phyloP scores from a whole-genome alignment of 2,329 filamentous ascomycete genomes.

The Orbilia quercus region DNA sequence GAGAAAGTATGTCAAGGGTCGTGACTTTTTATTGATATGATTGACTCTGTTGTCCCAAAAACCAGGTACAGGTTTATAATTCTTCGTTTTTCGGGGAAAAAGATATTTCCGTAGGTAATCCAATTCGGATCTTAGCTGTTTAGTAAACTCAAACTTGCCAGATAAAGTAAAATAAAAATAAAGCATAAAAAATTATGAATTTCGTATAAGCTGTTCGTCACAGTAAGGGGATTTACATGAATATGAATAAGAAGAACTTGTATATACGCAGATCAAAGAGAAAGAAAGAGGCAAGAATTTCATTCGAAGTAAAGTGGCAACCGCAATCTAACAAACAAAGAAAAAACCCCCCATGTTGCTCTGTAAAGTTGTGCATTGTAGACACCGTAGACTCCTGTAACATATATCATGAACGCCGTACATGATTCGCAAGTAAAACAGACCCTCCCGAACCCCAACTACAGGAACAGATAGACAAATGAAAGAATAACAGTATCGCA shows the following conservation, averaged over 20 bases:
- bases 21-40: background rate
- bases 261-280: constrained; percentile 12
- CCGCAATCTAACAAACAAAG: constrained; percentile 33
- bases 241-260: constrained; percentile 7
- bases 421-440: constrained; percentile 19
- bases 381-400: constrained; percentile 27
- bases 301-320: background rate
- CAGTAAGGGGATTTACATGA: background rate
- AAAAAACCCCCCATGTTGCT: constrained; percentile 13
- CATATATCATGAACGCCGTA: constrained; percentile 43
- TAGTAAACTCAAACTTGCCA: too few species aligned
- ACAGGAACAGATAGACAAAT: constrained; percentile 9
- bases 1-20: constrained; percentile 6
- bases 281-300: constrained; percentile 12
- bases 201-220: background rate
- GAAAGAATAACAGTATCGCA: constrained; percentile 8
- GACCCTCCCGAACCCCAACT: constrained; percentile 5
- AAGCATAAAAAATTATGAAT: background rate
- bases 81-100: constrained; percentile 32
- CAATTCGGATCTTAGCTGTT: background rate
- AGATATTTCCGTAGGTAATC: constrained; percentile 28
- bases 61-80: constrained; percentile 25
- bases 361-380: constrained; percentile 14
- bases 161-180: background rate
- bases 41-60: constrained; percentile 18